Percentiles rank a stretch among this genome's conserved stretches.
These are phyloP conservation scores for Arachis hypogaea DNA, from an alignment of 306 rosid species.

Conservation along the genomic window DNA sequence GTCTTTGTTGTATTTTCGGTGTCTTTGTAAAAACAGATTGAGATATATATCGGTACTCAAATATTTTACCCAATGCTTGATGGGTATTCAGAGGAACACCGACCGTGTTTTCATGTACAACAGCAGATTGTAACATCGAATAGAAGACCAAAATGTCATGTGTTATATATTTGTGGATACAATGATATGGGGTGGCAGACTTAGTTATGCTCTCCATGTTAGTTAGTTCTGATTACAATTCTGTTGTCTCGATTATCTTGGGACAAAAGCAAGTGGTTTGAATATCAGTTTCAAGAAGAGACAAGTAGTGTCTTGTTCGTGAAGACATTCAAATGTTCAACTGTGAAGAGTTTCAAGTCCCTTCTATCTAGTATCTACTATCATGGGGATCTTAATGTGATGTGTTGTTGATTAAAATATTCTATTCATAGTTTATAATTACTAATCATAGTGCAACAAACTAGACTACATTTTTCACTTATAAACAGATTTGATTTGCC, in stretches of 20 bases:
- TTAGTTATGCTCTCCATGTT: slow-evolving; percentile 6
- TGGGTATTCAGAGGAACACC: slow-evolving; percentile 45
- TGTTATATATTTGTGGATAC: slow-evolving; percentile 35
- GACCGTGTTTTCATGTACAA: slow-evolving; percentile 42
- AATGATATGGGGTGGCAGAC: slow-evolving; percentile 28
- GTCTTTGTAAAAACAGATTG: slow-evolving; percentile 55
- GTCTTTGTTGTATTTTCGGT: slow-evolving; percentile 45
- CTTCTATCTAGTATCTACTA: neutral
- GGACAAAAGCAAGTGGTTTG: slow-evolving; percentile 2
- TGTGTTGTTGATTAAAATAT: neutral
- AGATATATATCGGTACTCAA: slow-evolving; percentile 50
- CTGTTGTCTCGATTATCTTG: neutral
- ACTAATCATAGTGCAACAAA: neutral
- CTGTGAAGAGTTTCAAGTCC: neutral
- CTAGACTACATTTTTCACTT: neutral
- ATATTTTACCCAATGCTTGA: slow-evolving; percentile 44
- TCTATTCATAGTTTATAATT: too few relatives aligned
- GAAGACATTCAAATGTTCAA: neutral
- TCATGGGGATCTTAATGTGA: neutral
- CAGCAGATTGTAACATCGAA: slow-evolving; percentile 45
- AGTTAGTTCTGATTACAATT: neutral
- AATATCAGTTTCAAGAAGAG: neutral
- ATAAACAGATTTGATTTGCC: too few relatives aligned
- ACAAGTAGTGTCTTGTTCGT: neutral
- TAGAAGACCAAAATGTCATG: slow-evolving; percentile 42